Evolutionary conservation across 805 yeast genomes (phyloP).

Genomic region (Candida montana): DNA sequence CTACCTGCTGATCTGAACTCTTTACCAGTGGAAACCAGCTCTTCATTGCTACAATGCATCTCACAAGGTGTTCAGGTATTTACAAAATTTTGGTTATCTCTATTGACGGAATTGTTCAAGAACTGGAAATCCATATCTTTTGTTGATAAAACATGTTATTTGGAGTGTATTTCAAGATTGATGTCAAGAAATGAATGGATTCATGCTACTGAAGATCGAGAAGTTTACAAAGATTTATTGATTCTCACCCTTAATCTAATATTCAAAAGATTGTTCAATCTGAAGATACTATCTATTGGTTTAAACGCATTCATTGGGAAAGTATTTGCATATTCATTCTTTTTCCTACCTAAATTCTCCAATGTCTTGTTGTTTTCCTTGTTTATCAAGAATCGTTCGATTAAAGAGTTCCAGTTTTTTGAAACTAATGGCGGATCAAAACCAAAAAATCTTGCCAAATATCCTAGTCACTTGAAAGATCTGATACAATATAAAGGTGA

Average conservation of each 20-base stretch:
- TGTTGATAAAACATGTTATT: slow-evolving; percentile 22
- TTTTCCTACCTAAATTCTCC: slow-evolving; percentile 43
- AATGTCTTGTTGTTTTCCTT: slow-evolving; percentile 50
- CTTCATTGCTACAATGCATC: neutral
- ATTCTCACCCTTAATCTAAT: slow-evolving; percentile 7
- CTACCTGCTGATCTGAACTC: slow-evolving; percentile 1
- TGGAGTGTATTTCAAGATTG: slow-evolving; percentile 31
- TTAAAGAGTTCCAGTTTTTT: slow-evolving; percentile 25
- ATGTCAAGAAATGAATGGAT: slow-evolving; percentile 22
- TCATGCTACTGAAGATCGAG: slow-evolving; percentile 17
- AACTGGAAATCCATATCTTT: slow-evolving; percentile 9
- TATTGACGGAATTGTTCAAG: slow-evolving; percentile 8
- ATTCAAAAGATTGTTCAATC: slow-evolving; percentile 12
- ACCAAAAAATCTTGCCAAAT: neutral
- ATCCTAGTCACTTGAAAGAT: slow-evolving; percentile 11
- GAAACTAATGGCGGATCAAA: neutral
- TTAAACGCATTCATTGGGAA: slow-evolving; percentile 51
- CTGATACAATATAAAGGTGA: slow-evolving; percentile 18
- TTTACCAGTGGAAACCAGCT: neutral
- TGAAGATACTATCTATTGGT: slow-evolving; percentile 15
- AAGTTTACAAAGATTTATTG: slow-evolving; percentile 9
- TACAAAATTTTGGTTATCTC: slow-evolving; percentile 9
- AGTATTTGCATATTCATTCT: slow-evolving; percentile 51
- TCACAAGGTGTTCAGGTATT: slow-evolving; percentile 1
- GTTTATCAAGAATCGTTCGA: slow-evolving; percentile 45